Evolutionary conservation across 1,139 yeast genomes (phyloP), one percentile per base, ranked within the genome.

Genomic region (Blastobotrys buckinghamii): DNA sequence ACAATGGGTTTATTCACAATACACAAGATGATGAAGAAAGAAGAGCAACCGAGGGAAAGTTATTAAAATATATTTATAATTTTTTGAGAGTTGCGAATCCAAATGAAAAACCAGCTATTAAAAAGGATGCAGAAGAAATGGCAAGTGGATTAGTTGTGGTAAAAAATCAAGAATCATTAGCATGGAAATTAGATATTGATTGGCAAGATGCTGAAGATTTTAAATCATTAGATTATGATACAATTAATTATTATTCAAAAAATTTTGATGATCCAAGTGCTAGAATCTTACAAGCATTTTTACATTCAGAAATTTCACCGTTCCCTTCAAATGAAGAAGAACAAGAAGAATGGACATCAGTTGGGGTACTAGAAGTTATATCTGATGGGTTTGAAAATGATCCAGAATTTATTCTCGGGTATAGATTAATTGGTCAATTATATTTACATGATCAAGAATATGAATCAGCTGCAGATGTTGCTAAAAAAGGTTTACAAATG

Each of bases 131-230:
- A 3, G 69, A 70, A 45, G 78, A 77, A 12, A 73, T 80, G 74
- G 79, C 81, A 1, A 83, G 79, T 19, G 95, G 84, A 36, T 78
- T 90, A 82, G 79, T 89, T 2, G 67, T 83, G 26, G 78, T 92
- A 13, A 76, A 78, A 38, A 77, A 82, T 15, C 73, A 75, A 0
- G 79, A 82, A 24, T 69, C 76, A 27, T 69, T 77, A 37, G 88
- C 92, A 1, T 92, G 96, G 95, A 73, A 76, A 44, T 62, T 84
- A 13, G 80, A 79, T 57, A 78, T 89, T 56, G 96, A 92, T 58
- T 84, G 92, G 84, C 57, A 68, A 33, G 96, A 92, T 62, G 75
- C 74, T 8, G 64, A 62, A 2, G 68, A 72, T 9, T 63, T 88
- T 13, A 61, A 67, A 24, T 75, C 76, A 2, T 62, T 86, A 45